Percentiles rank a stretch among this genome's conserved stretches.
Conservation (phyloP, 495 filamentous ascomycete species). For the Annulohypoxylon stygium region DNA sequence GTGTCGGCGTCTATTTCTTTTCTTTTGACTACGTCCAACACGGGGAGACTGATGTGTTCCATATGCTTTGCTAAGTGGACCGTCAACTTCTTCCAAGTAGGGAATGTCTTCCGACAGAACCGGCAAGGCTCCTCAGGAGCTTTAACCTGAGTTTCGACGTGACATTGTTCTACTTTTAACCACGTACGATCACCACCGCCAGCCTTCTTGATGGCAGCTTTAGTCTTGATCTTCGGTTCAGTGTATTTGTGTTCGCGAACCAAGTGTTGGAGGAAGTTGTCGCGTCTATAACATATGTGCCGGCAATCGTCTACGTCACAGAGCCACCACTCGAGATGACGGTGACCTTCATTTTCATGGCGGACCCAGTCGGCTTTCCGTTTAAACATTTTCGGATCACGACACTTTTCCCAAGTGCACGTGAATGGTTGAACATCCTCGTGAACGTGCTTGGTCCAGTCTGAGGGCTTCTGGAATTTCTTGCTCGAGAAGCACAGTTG, state of each 20-base stretch:
- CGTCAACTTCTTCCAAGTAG: constrained; percentile 93
- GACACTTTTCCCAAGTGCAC: constrained; percentile 88
- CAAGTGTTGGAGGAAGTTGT: constrained; percentile 96
- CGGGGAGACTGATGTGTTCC: constrained; percentile 91
- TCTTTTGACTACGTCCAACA: constrained; percentile 77
- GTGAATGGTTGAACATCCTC: constrained; percentile 97
- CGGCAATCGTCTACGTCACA: constrained; percentile 85
- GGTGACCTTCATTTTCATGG: constrained; percentile 93
- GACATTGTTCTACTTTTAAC: constrained; percentile 84
- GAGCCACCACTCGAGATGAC: constrained; percentile 93
- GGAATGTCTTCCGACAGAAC: constrained; percentile 87
- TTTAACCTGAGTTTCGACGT: constrained; percentile 72
- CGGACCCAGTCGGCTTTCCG: constrained; percentile 97
- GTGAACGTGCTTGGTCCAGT: constrained; percentile 98
- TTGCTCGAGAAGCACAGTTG: constrained; percentile 90
- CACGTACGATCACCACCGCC: constrained; percentile 73
- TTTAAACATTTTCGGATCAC: constrained; percentile 94
- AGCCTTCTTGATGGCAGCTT: constrained; percentile 67
- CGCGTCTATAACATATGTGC: constrained; percentile 89
- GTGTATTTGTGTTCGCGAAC: constrained; percentile 92
- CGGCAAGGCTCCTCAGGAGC: constrained; percentile 87
- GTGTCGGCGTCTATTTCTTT: constrained; percentile 70
- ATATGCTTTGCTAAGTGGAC: constrained; percentile 97
- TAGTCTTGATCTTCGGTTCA: constrained; percentile 78
- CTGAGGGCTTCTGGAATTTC: constrained; percentile 92